phyloP scores from a whole-genome alignment of 148 eudicot species.

The Vaccinium corymbosum region DNA sequence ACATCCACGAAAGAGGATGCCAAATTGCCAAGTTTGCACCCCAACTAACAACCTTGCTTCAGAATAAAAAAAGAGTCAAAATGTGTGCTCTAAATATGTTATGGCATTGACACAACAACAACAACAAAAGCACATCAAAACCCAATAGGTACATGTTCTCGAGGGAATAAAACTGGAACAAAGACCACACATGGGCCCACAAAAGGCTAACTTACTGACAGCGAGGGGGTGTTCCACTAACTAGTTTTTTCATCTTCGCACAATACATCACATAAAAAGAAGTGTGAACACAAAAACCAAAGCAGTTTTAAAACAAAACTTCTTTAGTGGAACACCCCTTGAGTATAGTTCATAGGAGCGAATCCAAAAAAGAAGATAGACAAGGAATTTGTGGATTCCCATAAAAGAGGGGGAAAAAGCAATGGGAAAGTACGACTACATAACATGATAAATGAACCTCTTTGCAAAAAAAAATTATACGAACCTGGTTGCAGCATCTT shows the following conservation, averaged over 20 bases:
- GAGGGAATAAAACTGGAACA: slow-evolving; percentile 12
- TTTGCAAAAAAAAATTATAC: slow-evolving; percentile 49
- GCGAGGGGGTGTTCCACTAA: background rate
- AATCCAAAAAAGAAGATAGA: slow-evolving; percentile 2
- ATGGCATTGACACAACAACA: background rate
- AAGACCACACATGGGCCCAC: background rate
- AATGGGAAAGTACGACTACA: slow-evolving; percentile 40
- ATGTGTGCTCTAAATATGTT: background rate
- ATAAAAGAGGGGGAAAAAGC: slow-evolving; percentile 17
- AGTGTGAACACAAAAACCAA: too few relatives aligned
- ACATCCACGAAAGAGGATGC: background rate
- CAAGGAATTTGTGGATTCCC: slow-evolving; percentile 20
- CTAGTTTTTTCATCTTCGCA: too few relatives aligned
- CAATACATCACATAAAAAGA: too few relatives aligned
- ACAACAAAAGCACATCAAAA: background rate
- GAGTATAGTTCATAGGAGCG: slow-evolving; percentile 2
- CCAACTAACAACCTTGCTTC: background rate
- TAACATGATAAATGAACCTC: slow-evolving; percentile 34
- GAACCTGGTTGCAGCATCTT: slow-evolving; percentile 71
- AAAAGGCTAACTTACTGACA: background rate
- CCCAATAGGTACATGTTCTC: background rate
- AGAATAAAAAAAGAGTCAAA: background rate
- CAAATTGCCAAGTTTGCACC: background rate
- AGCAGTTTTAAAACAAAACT: too few relatives aligned
- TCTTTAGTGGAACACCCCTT: background rate